A percentile compares a stretch with the other conserved stretches of the same genome.
Evolutionary conservation across 345 rosid species (phyloP).

Genomic region (Aurinia saxatilis): DNA sequence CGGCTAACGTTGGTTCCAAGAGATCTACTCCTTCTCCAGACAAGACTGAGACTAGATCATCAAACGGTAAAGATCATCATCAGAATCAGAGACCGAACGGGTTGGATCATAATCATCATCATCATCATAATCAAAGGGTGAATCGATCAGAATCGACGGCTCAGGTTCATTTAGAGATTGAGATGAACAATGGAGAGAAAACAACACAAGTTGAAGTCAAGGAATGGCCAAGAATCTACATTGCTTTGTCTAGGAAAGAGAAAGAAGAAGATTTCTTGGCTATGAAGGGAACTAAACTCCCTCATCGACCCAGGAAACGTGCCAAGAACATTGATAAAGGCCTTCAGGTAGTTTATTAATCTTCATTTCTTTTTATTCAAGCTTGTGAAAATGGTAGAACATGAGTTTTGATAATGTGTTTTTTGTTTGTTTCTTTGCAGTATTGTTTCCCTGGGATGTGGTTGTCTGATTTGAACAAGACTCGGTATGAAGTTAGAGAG

Average conservation of each 20-base stretch:
- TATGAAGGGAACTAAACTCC: constrained; percentile 57
- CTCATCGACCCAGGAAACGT: constrained; percentile 57
- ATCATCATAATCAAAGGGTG: constrained; percentile 18
- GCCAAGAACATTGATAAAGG: constrained; percentile 50
- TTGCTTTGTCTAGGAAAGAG: constrained; percentile 46
- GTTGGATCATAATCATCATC: neutral
- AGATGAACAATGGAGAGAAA: constrained; percentile 13
- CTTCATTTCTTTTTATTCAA: neutral
- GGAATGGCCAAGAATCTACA: constrained; percentile 47
- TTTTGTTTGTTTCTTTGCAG: constrained; percentile 29
- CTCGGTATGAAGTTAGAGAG: constrained; percentile 60
- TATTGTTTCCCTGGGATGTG: constrained; percentile 67
- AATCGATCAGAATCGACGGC: constrained; percentile 19
- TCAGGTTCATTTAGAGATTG: constrained; percentile 20
- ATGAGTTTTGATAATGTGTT: neutral
- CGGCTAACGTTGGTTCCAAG: constrained; percentile 28
- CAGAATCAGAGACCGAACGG: constrained; percentile 40
- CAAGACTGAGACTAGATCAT: constrained; percentile 37
- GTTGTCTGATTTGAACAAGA: constrained; percentile 48
- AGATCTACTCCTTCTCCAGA: constrained; percentile 39
- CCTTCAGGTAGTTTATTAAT: constrained; percentile 33
- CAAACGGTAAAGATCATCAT: constrained; percentile 12
- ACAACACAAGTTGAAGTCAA: constrained; percentile 26
- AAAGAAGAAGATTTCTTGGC: constrained; percentile 59
- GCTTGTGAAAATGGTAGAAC: neutral